Evolutionary conservation across 768 basidiomycete genomes (phyloP), one percentile per base, ranked within the genome.

Genomic region (Coprinopsis cinerea): DNA sequence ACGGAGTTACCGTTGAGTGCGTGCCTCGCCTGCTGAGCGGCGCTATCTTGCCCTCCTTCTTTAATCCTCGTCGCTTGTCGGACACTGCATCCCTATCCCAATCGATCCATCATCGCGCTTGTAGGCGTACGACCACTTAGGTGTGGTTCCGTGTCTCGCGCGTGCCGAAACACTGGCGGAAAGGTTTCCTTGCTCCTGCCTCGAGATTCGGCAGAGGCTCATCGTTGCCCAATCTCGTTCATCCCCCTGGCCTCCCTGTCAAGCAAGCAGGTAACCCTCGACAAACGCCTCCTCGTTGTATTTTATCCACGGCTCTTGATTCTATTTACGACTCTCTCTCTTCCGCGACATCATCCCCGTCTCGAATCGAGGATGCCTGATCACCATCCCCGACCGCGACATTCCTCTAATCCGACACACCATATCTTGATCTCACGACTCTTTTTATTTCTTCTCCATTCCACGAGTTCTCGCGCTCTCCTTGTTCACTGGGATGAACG

Each of bases 101-200:
- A 60, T 69, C 78, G 67, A 62, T 71, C 77, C 82, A 71, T 77
- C 67, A 59, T 61, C 65, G 64, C 65, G 75, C 78, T 81, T 65
- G 79, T 40, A 79, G 76, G 77, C 76, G 82, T 42, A 83, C 82
- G 83, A 85, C 82, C 85, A 78, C 85, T 87, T 88, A 50, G 65
- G 59, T 87, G 86, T 77, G 84, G 85, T 84, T 80, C 72, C 80
- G 83, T 82, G 76, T 76, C 77, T 83, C 82, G 81, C 74, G 73
- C 74, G 70, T 72, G 82, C 85, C 85, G 68, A 88, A 62, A 86
- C 87, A 83, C 73, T 63, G 84, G 84, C 81, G 64, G 67, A 56
- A 54, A 61, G 66, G 61, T 57, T 54, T 57, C 61, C 57, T 54
- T 57, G 51, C 55, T 54, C 50, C 54, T 56, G 48, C 58, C 58